Evolutionary conservation across 2,329 filamentous ascomycete genomes (phyloP).

Genomic region (Aspergillus aculeatinus): DNA sequence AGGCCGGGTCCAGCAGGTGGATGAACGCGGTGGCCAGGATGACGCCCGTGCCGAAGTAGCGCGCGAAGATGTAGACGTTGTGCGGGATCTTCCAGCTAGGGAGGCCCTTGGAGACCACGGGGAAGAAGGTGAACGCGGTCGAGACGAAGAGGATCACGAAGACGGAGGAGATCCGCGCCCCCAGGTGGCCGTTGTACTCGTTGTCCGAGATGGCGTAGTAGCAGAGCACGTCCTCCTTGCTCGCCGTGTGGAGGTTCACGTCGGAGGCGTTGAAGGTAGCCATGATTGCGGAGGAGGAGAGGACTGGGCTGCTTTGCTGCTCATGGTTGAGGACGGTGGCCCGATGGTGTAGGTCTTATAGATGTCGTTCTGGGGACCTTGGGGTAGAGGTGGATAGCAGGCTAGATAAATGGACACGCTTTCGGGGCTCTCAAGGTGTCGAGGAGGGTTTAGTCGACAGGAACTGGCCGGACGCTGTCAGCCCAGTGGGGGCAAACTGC

Average conservation of each 20-base stretch:
- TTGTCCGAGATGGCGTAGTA: slow-evolving; percentile 12
- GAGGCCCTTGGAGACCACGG: slow-evolving; percentile 10
- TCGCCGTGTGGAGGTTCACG: slow-evolving; percentile 10
- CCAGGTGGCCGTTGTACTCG: slow-evolving; percentile 16
- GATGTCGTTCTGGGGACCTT: not conserved
- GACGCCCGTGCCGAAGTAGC: slow-evolving; percentile 17
- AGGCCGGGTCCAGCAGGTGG: slow-evolving; percentile 17
- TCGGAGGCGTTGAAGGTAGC: slow-evolving; percentile 10
- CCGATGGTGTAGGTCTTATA: not conserved
- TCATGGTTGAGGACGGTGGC: not conserved
- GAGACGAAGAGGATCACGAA: slow-evolving; percentile 18
- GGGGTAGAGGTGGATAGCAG: not conserved
- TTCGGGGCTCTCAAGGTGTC: not conserved
- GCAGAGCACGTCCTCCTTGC: slow-evolving; percentile 10
- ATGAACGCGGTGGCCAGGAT: slow-evolving; percentile 17
- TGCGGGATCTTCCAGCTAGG: slow-evolving; percentile 11
- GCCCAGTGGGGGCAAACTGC: not conserved
- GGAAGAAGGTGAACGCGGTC: slow-evolving; percentile 13
- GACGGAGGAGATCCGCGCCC: slow-evolving; percentile 14
- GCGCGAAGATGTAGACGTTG: slow-evolving; percentile 15
- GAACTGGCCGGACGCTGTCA: not conserved
- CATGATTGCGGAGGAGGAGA: not conserved
- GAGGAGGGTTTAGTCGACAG: not conserved
- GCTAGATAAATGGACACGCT: not conserved
- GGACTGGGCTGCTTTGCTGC: not conserved